These are phyloP conservation scores for Ophiostoma pallidulum DNA, from an alignment of 2,329 filamentous ascomycete genomes.

Conservation along the genomic window DNA sequence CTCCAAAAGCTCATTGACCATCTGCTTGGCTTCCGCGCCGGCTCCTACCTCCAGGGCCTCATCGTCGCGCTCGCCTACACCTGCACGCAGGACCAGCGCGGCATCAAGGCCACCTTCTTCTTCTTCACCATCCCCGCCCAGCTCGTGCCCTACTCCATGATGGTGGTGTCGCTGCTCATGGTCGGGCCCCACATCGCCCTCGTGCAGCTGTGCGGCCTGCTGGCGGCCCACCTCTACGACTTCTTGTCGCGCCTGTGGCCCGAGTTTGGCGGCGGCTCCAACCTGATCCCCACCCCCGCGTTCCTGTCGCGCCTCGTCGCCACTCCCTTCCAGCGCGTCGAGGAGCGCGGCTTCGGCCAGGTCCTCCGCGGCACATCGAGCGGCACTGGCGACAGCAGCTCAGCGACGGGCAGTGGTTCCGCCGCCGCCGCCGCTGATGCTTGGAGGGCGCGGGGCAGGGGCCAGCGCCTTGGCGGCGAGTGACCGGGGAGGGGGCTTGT, in stretches of 20 bases:
- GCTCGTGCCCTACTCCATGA: slow-evolving; percentile 70
- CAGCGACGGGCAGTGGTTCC: slow-evolving; percentile 28
- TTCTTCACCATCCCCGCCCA: slow-evolving; percentile 77
- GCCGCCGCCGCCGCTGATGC: slow-evolving; percentile 53
- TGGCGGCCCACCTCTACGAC: slow-evolving; percentile 83
- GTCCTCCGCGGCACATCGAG: slow-evolving; percentile 34
- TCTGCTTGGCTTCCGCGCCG: slow-evolving; percentile 36
- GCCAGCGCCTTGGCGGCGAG: slow-evolving; percentile 49
- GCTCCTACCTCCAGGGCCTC: slow-evolving; percentile 53
- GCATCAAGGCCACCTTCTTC: slow-evolving; percentile 66
- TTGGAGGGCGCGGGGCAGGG: slow-evolving; percentile 54
- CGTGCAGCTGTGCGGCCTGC: slow-evolving; percentile 63
- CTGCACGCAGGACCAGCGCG: slow-evolving; percentile 74
- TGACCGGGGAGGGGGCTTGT: neutral
- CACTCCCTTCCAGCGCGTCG: slow-evolving; percentile 30
- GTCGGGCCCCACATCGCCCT: slow-evolving; percentile 46
- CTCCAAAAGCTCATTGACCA: slow-evolving; percentile 42
- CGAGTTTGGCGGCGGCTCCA: slow-evolving; percentile 73
- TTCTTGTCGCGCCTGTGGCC: slow-evolving; percentile 86
- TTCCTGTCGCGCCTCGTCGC: slow-evolving; percentile 61
- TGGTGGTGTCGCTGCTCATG: slow-evolving; percentile 64
- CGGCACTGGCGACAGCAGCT: slow-evolving; percentile 29
- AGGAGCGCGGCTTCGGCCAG: slow-evolving; percentile 52
- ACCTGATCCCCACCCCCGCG: slow-evolving; percentile 63
- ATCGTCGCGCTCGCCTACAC: slow-evolving; percentile 77